Evolutionary conservation across 2,329 filamentous ascomycete genomes (phyloP), one percentile per base, ranked within the genome.

Genomic region (Alternaria metachromatica): DNA sequence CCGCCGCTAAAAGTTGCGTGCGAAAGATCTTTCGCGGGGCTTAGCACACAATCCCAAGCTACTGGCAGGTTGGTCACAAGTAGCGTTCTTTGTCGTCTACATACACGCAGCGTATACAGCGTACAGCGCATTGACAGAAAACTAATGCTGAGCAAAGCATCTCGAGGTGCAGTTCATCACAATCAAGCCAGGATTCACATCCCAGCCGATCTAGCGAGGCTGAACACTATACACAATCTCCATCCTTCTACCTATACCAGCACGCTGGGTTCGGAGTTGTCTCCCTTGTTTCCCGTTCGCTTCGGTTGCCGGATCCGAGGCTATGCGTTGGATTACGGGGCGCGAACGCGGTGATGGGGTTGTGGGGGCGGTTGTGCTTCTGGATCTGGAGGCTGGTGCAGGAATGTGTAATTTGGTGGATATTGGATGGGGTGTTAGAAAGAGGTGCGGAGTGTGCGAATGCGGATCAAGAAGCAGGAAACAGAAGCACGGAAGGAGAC

Each of bases 281-380:
- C 44, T 57, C 58, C 58, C 48, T 41, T 13, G 33, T 41, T 30
- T 61, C 28, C 41, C 10, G 45, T 48, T 61, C 44, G 58, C 58
- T 61, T 50, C 26, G 50, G 28, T 55, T 55, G 25, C 25, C n/a
- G 20, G 18, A 46, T 33, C 58, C 43, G 33, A 55, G 28, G 33
- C 33, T 53, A 15, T 15, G 28, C 28, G 28, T 53, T 53, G 20
- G 49, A 23, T 18, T 18, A 18, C 37, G 3, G 37, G 37, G 37
- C 3, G 37, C 30, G 20, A 20, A 33, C 20, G 30, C 9, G 28
- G 28, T 51, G 28, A 41, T 18, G 37, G 37, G 37, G 37, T 20
- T 53, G 28, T 53, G 28, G 25, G 33, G 18, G 25, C n/a, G 26
- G 15, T 3, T 28, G 11, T 12, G n/a, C 37, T 48, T 43, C 44